Evolutionary conservation across 1,284 basidiomycete genomes (phyloP).

Genomic region (Ceraceosorus bombacis): DNA sequence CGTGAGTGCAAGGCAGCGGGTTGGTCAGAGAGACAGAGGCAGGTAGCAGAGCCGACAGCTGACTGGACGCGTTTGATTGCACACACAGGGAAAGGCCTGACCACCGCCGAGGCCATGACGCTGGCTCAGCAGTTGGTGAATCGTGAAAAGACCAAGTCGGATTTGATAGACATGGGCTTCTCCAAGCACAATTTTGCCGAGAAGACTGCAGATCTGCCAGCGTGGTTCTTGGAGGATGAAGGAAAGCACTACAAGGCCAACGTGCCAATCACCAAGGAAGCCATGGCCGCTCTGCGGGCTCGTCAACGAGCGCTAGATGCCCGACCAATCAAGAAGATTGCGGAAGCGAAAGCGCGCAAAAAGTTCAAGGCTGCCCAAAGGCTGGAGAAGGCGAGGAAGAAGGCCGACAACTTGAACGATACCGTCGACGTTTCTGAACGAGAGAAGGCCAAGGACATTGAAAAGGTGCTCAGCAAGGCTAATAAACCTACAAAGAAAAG

Average conservation of each 20-base stretch:
- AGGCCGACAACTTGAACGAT: conserved; percentile 81
- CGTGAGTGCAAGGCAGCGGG: conserved; percentile 20
- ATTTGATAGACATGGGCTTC: conserved; percentile 91
- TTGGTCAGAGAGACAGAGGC: too few relatives aligned
- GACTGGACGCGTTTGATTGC: conserved; percentile 33
- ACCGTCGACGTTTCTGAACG: conserved; percentile 72
- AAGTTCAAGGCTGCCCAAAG: conserved; percentile 80
- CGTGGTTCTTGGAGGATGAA: conserved; percentile 98
- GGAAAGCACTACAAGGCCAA: conserved; percentile 86
- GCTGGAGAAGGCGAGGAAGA: conserved; percentile 87
- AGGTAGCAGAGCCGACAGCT: conserved; percentile 49
- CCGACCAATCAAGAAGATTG: conserved; percentile 96
- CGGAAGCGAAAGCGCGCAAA: conserved; percentile 96
- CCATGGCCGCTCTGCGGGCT: conserved; percentile 73
- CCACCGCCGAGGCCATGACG: conserved; percentile 83
- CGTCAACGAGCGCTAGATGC: conserved; percentile 91
- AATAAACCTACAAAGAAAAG: conserved; percentile 61
- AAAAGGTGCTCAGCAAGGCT: conserved; percentile 70
- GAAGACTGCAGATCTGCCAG: conserved; percentile 74
- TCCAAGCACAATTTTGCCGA: conserved; percentile 76
- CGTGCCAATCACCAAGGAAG: conserved; percentile 93
- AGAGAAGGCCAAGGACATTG: conserved; percentile 88
- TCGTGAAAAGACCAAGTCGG: conserved; percentile 75
- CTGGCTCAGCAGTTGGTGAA: conserved; percentile 89
- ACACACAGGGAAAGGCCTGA: conserved; percentile 67